Conservation (phyloP, 352 stramenopile genomes). For the Pythium myriotylum region DNA sequence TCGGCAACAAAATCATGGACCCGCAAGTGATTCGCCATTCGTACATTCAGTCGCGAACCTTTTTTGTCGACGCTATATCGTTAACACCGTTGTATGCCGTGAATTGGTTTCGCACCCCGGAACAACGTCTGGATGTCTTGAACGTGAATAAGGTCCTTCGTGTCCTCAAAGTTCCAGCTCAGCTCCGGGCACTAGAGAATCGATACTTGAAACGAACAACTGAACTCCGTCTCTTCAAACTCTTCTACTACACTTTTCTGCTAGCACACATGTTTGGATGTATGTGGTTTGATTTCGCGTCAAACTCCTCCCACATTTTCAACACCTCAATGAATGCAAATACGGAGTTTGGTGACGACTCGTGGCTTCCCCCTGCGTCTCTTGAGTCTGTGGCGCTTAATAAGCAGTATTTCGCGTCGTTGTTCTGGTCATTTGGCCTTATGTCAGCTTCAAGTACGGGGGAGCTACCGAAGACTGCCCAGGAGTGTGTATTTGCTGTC, state of each 20-base stretch:
- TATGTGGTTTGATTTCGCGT: conserved; percentile 59
- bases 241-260: conserved; percentile 59
- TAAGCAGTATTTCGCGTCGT: conserved; percentile 36
- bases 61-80: conserved; percentile 44
- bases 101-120: conserved; percentile 32
- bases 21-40: conserved; percentile 28
- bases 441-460: conserved; percentile 45
- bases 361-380: conserved; percentile 35
- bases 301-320: conserved; percentile 37
- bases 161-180: conserved; percentile 47
- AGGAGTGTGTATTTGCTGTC: conserved; percentile 44
- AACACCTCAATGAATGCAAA: background rate
- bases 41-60: conserved; percentile 43
- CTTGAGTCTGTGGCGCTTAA: conserved; percentile 30
- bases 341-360: conserved; percentile 46
- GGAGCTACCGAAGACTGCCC: conserved; percentile 35
- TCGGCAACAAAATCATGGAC: conserved; percentile 62
- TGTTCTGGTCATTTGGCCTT: conserved; percentile 52
- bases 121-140: conserved; percentile 36
- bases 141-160: conserved; percentile 61
- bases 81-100: conserved; percentile 41
- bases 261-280: conserved; percentile 54
- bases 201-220: conserved; percentile 46
- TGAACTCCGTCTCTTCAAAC: conserved; percentile 54
- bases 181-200: conserved; percentile 46